Conservation (phyloP, 768 basidiomycete species). For the Leccinum subgranulosum region DNA sequence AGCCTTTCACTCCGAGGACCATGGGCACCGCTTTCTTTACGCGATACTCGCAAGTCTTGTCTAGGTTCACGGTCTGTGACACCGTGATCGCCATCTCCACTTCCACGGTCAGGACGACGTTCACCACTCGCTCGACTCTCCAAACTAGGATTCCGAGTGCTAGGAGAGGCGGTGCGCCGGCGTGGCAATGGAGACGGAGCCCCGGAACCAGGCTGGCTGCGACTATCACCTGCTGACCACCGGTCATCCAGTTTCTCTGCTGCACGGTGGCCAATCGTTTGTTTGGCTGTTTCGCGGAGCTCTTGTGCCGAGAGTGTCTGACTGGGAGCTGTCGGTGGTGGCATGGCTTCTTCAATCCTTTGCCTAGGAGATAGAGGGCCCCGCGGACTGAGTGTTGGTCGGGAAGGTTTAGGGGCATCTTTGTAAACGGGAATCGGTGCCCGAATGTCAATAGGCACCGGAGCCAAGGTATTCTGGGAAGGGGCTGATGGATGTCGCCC, state of each 20-base stretch:
- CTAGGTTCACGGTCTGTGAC: slow-evolving; percentile 49
- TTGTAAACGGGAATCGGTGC: slow-evolving; percentile 12
- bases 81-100: slow-evolving; percentile 42
- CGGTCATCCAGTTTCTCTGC: slow-evolving; percentile 42
- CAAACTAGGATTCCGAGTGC: slow-evolving; percentile 62
- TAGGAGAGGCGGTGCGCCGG: slow-evolving; percentile 63
- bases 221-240: slow-evolving; percentile 33
- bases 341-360: slow-evolving; percentile 54
- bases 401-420: slow-evolving; percentile 20
- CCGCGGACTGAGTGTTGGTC: slow-evolving; percentile 24
- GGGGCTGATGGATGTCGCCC: slow-evolving; percentile 12
- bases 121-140: slow-evolving; percentile 75
- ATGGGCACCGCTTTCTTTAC: slow-evolving; percentile 47
- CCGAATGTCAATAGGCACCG: slow-evolving; percentile 16
- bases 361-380: slow-evolving; percentile 42
- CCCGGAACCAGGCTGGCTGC: slow-evolving; percentile 49
- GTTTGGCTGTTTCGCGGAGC: slow-evolving; percentile 75
- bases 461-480: slow-evolving; percentile 14
- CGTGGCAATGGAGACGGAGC: slow-evolving; percentile 54
- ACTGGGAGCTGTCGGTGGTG: slow-evolving; percentile 74
- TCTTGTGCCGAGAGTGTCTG: slow-evolving; percentile 78
- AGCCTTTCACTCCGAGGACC: slow-evolving; percentile 50
- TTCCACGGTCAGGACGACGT: slow-evolving; percentile 53
- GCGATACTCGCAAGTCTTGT: slow-evolving; percentile 43
- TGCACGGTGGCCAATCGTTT: slow-evolving; percentile 45